Evolutionary conservation across 1,284 basidiomycete genomes (phyloP), one percentile per base, ranked within the genome.

Genomic region (Rhodotorula sp.): DNA sequence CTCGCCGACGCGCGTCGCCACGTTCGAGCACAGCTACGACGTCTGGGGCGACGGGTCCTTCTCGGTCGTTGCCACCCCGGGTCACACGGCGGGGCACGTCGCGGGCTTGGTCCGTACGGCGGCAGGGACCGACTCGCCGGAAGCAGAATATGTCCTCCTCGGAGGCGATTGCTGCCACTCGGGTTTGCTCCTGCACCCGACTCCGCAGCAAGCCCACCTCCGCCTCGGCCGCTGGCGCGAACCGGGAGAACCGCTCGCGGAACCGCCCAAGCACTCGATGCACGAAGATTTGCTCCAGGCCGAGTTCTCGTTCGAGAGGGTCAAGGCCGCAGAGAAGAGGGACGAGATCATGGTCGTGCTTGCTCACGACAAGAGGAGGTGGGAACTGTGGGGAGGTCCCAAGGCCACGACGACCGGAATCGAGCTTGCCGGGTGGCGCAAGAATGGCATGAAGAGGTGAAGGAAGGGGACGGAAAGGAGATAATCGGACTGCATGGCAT

Each of bases 31-130:
- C 56, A 83, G 84, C 10, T 75, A 84, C 42, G 86, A 88, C 79
- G 84, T 83, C 71, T 86, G 84, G 75, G 83, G 83, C 22, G 87
- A 88, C 71, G 87, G 86, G 4, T 85, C 84, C 70, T 69, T 86
- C 54, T 86, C 86, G 75, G 79, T 88, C 67, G 80, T 87, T 66
- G 84, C 87, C 72, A 82, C 86, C 10, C 83, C 85, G 22, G 86
- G 86, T 0, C 86, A 87, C 77, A 79, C 85, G 42, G 77, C 81
- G 1, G 86, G 86, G 0, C 86, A 87, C 75, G 69, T 87, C 66
- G 85, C 84, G 67, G 75, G 84, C 30, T 82, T 87, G 26, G 84
- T 81, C 30, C 84, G 87, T 56, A 87, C 86, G 3, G 7, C 49
- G 3, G 12, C 26, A 3, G 45, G 8, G 18, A 22, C 46, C 14